phyloP scores from a whole-genome alignment of 192 early-diverging fungal genomes.

The Dimargaris verticillata region DNA sequence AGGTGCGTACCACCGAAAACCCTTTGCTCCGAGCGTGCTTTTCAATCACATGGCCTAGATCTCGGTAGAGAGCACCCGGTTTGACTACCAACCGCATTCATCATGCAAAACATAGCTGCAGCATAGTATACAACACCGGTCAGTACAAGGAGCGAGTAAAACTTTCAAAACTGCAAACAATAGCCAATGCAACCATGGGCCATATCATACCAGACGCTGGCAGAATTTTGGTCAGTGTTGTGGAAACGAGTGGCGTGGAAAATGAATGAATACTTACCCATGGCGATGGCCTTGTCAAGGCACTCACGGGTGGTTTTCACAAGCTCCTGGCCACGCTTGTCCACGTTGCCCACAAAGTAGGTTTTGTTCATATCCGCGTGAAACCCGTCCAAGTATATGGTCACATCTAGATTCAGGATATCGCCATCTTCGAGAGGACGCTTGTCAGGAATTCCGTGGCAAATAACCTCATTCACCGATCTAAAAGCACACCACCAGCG shows the following conservation, averaged over 20 bases:
- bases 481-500: background rate
- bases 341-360: conserved; percentile 78
- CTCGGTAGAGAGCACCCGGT: conserved; percentile 81
- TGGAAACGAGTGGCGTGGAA: too few relatives aligned
- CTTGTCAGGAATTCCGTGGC: conserved; percentile 94
- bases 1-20: conserved; percentile 83
- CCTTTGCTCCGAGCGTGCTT: conserved; percentile 65
- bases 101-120: too few relatives aligned
- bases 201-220: too few relatives aligned
- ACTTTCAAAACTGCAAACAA: too few relatives aligned
- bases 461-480: conserved; percentile 82
- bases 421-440: conserved; percentile 88
- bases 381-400: conserved; percentile 77
- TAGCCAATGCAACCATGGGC: too few relatives aligned
- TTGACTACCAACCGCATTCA: conserved; percentile 48
- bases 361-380: conserved; percentile 94
- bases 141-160: too few relatives aligned
- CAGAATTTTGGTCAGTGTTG: too few relatives aligned
- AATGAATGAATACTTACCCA: too few relatives aligned
- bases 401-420: conserved; percentile 89
- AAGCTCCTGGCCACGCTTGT: conserved; percentile 49
- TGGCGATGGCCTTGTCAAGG: conserved; percentile 79
- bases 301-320: conserved; percentile 73
- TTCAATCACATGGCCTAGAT: conserved; percentile 81
- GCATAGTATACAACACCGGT: too few relatives aligned